Conservation (phyloP, 139 green algal species). For the Bryopsis sp. region DNA sequence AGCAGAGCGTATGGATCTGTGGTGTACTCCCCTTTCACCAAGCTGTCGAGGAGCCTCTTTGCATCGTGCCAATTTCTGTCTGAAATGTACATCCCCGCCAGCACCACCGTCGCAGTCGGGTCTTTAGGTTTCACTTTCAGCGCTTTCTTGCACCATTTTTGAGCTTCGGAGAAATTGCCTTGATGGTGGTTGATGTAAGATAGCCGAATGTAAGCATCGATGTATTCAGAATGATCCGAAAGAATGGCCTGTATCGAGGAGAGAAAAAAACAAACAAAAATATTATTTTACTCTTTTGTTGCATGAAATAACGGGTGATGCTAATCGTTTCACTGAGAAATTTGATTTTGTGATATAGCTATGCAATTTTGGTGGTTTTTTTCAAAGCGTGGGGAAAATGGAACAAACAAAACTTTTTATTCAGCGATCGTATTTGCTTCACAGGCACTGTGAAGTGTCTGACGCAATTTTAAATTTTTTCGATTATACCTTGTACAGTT, state of each 20-base stretch:
- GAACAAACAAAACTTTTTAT: too few relatives aligned
- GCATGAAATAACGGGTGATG: too few relatives aligned
- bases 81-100: slow-evolving; percentile 57
- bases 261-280: too few relatives aligned
- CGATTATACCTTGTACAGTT: too few relatives aligned
- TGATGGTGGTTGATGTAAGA: slow-evolving; percentile 43
- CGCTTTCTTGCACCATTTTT: slow-evolving; percentile 35
- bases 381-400: too few relatives aligned
- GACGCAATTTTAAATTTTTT: too few relatives aligned
- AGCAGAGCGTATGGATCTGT: slow-evolving; percentile 33
- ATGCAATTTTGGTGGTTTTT: too few relatives aligned
- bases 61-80: slow-evolving; percentile 35
- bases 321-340: too few relatives aligned
- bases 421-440: too few relatives aligned
- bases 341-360: too few relatives aligned
- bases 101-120: slow-evolving; percentile 53
- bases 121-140: slow-evolving; percentile 19
- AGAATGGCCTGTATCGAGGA: slow-evolving; percentile 57
- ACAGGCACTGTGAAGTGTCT: too few relatives aligned
- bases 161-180: slow-evolving; percentile 40
- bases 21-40: slow-evolving; percentile 23
- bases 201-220: slow-evolving; percentile 77
- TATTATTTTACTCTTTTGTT: too few relatives aligned
- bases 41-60: slow-evolving; percentile 33
- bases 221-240: slow-evolving; percentile 56